A percentile compares a stretch with the other conserved stretches of the same genome.
Evolutionary conservation across 176 grass and related monocot species (phyloP).

Genomic region (Triticum turgidum): DNA sequence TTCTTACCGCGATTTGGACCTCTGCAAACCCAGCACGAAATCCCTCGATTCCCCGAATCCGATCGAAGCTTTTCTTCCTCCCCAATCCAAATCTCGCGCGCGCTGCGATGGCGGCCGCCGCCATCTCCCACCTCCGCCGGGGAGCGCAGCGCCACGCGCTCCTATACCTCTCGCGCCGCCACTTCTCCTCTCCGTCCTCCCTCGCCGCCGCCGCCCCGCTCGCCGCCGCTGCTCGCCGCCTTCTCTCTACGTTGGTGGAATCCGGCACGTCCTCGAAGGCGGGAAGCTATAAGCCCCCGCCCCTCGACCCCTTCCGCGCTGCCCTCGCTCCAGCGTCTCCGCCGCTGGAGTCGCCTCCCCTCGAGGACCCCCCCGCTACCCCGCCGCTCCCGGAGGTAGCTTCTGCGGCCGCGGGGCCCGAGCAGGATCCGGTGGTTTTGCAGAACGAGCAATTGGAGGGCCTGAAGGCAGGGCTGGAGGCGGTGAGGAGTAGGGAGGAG

Average conservation of each 20-base stretch:
- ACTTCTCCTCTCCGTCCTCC: slow-evolving; percentile 27
- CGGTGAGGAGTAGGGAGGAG: slow-evolving; percentile 48
- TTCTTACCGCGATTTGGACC: neutral
- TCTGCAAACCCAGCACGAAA: neutral
- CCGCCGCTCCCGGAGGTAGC: slow-evolving; percentile 20
- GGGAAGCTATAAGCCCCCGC: slow-evolving; percentile 41
- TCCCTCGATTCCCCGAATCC: neutral
- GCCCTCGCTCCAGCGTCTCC: slow-evolving; percentile 31
- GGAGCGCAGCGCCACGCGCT: slow-evolving; percentile 39
- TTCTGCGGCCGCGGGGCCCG: slow-evolving; percentile 16
- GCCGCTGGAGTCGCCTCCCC: slow-evolving; percentile 43
- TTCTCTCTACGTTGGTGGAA: slow-evolving; percentile 46
- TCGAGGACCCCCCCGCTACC: slow-evolving; percentile 27
- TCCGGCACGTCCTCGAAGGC: slow-evolving; percentile 20
- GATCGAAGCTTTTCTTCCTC: slow-evolving; percentile 32
- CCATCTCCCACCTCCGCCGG: slow-evolving; percentile 51
- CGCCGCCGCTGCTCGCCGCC: slow-evolving; percentile 26
- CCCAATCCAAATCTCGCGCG: slow-evolving; percentile 31
- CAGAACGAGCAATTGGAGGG: slow-evolving; percentile 30
- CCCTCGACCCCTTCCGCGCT: slow-evolving; percentile 51
- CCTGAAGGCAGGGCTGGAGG: slow-evolving; percentile 44
- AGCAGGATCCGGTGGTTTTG: slow-evolving; percentile 24
- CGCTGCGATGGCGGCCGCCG: slow-evolving; percentile 41
- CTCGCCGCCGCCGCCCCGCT: neutral
- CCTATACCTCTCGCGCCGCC: slow-evolving; percentile 36